Conservation (phyloP, 176 grass and related monocot genomes). For the Cenchrus americanus region DNA sequence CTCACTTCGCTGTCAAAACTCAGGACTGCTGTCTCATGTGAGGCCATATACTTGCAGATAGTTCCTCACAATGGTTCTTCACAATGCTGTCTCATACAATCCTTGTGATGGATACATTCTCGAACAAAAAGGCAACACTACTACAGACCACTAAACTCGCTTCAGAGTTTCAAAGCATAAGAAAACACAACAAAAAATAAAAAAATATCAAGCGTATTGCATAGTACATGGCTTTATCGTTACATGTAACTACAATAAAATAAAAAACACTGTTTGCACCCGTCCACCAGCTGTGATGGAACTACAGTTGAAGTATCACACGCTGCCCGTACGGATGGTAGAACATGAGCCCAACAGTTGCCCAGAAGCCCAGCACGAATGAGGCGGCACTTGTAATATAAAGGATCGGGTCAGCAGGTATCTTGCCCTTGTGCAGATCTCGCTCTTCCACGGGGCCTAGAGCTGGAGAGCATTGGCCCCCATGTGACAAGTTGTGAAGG, state of each 20-base stretch:
- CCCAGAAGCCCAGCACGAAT: neutral
- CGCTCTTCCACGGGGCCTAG: neutral
- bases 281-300: neutral
- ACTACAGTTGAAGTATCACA: neutral
- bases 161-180: too few species aligned
- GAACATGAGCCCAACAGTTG: neutral
- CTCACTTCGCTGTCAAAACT: neutral
- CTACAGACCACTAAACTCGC: too few species aligned
- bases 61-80: neutral
- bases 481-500: neutral
- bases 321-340: neutral
- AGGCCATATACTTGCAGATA: neutral
- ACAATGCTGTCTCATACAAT: too few species aligned
- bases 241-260: too few species aligned
- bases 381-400: neutral
- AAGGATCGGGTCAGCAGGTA: neutral
- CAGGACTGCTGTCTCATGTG: neutral
- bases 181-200: too few species aligned
- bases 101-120: neutral
- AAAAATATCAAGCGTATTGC: too few species aligned
- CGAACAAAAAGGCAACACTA: too few species aligned
- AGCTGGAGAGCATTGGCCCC: neutral
- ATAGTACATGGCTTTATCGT: too few species aligned
- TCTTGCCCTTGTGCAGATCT: neutral
- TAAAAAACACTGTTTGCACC: too few species aligned